Evolutionary conservation across 352 stramenopile species (phyloP).

Genomic region (Globisporangium okanoganense): DNA sequence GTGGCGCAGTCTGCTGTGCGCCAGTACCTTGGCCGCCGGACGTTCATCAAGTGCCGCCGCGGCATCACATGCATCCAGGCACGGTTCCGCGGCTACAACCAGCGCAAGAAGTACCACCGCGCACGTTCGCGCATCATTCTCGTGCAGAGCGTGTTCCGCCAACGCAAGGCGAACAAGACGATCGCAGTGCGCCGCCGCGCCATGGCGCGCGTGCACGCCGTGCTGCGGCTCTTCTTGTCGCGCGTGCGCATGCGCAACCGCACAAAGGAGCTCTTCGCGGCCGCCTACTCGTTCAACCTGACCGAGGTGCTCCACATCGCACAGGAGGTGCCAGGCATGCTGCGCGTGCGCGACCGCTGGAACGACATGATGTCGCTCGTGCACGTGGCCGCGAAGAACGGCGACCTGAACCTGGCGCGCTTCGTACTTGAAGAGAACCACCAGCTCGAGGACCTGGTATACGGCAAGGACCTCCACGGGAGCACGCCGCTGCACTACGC

Average conservation of each 20-base stretch:
- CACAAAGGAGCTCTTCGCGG: slow-evolving; percentile 72
- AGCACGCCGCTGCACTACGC: slow-evolving; percentile 87
- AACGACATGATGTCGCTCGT: slow-evolving; percentile 86
- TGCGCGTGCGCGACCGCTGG: slow-evolving; percentile 69
- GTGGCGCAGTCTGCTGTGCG: slow-evolving; percentile 74
- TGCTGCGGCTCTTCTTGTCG: slow-evolving; percentile 73
- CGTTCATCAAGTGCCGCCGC: slow-evolving; percentile 59
- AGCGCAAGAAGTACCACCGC: slow-evolving; percentile 61
- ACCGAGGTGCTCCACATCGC: slow-evolving; percentile 79
- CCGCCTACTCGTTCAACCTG: slow-evolving; percentile 72
- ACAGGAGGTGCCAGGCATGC: slow-evolving; percentile 76
- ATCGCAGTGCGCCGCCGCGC: slow-evolving; percentile 53
- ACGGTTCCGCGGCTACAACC: slow-evolving; percentile 46
- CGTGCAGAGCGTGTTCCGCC: slow-evolving; percentile 75
- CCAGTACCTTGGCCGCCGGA: slow-evolving; percentile 56
- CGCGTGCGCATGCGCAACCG: slow-evolving; percentile 82
- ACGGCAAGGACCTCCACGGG: slow-evolving; percentile 66
- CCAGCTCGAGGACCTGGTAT: slow-evolving; percentile 84
- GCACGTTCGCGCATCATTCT: slow-evolving; percentile 45
- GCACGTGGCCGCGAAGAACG: slow-evolving; percentile 87
- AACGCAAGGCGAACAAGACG: slow-evolving; percentile 47
- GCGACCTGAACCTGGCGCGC: slow-evolving; percentile 74
- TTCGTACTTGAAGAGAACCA: slow-evolving; percentile 82
- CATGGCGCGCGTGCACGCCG: slow-evolving; percentile 62
- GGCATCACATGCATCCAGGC: slow-evolving; percentile 73